Base-by-base conservation (phyloP, 2,329 filamentous ascomycete genomes). In the Calonectria crousiana region DNA sequence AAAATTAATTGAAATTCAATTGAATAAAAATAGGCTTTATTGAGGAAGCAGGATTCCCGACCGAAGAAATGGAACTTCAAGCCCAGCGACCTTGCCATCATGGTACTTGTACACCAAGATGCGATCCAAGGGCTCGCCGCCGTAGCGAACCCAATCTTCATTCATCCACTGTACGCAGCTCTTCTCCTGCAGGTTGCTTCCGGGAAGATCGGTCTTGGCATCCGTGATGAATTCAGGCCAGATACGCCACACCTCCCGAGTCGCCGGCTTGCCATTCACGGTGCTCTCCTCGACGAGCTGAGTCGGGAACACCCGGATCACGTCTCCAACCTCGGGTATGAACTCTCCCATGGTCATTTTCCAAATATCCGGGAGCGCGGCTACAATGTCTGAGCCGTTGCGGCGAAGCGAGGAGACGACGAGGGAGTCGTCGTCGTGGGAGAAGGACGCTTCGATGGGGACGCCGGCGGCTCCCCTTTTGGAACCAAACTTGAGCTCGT, bases 81-180 rank as follows among this genome's bases (percentile, higher is more conserved):
- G 74, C 0, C 83, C 82, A 38, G 80, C 28, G 2, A 84, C 80
- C 9, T 76, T 53, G 2, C 77, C 78, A 6, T 75, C 69, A 6
- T 65, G 67, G 64, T 83, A 79, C 49, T 77, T 75, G 26, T 82
- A 79, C 56, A 86, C 79, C 2, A 84, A 52, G 10, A 85, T 73
- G 10, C 81, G 74, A 56, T 85, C 83, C 14, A 85, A 44, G 2
- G 83, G 79, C 71, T 84, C 79, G 13, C 82, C 76, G 0, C 82
- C 83, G 69, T 85, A 85, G 34, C 83, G 80, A 28, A 85, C 73
- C 83, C 82, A 86, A 41, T 85, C 83, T 0, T 79, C 80, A 6
- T 83, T 70, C 41, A 79, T 82, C 84, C 83, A 85, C 4, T 78
- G 75, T 1, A 78, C 32, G 49, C 83, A 85, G 23, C 79, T 78